Evolutionary conservation across 2,329 filamentous ascomycete species (phyloP).

Genomic region (Fusarium sulawesiense): DNA sequence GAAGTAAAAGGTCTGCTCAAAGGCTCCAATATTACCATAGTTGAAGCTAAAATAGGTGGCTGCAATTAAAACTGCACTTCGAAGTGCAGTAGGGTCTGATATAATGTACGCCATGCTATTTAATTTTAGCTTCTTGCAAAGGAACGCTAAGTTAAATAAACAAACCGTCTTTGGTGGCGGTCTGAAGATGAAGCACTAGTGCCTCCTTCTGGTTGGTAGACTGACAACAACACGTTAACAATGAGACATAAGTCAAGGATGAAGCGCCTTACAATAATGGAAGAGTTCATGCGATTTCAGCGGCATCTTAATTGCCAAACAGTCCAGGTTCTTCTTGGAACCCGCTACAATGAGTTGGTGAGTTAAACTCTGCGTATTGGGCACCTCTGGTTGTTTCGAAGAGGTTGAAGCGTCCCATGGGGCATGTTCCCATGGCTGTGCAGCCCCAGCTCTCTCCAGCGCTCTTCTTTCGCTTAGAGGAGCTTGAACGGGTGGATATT

Average conservation of each 20-base stretch:
- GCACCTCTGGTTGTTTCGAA: neutral
- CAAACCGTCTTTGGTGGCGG: neutral
- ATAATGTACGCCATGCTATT: constrained; percentile 1
- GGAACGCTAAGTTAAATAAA: rapidly evolving
- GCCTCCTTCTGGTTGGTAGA: neutral
- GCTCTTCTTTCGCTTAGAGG: constrained; percentile 10
- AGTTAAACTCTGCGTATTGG: neutral
- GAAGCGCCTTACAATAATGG: constrained; percentile 5
- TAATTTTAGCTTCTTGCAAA: neutral
- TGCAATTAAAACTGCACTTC: constrained; percentile 11
- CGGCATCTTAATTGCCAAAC: constrained; percentile 11
- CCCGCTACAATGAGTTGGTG: constrained; percentile 7
- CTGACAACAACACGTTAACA: neutral
- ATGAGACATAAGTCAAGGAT: rapidly evolving
- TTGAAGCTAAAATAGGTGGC: constrained; percentile 19
- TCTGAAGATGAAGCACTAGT: neutral
- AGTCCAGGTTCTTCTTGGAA: neutral
- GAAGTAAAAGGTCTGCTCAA: constrained; percentile 12
- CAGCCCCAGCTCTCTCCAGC: constrained; percentile 2
- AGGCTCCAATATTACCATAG: neutral
- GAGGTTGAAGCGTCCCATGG: constrained; percentile 10
- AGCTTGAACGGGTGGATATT: constrained; percentile 1
- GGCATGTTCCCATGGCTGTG: constrained; percentile 5
- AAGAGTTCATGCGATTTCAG: constrained; percentile 22
- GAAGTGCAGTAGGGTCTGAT: constrained; percentile 8